Evolutionary conservation across 2,329 filamentous ascomycete species (phyloP), one percentile per base, ranked within the genome.

Genomic region (Neopestalotiopsis sp.): DNA sequence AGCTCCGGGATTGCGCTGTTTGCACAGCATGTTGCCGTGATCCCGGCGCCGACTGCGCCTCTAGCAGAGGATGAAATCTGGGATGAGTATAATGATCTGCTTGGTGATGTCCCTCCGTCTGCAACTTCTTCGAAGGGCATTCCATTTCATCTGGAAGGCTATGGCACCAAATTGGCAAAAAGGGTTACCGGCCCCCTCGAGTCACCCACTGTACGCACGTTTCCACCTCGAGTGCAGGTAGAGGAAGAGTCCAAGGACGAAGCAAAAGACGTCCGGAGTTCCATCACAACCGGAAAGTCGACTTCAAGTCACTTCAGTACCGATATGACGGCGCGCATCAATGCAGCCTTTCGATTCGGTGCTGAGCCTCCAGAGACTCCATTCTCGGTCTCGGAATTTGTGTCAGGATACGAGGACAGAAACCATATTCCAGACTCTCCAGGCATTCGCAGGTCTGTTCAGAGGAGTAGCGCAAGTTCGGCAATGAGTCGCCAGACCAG

Each of bases 51-150:
- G 1, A 85, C 84, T 59, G 89, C 90, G 4, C 90, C 89, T 0
- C 86, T 91, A 4, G 89, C 84, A 1, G 93, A 97, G 72, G 95
- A 98, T 74, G 95, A 98, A 76, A 88, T 97, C 1, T 98, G 95
- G 95, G 91, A 95, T 65, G 95, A 97, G 80, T 98, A 97, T 76
- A 91, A 98, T 73, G 95, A 98, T 74, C 83, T 98, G 13, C 88
- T 98, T 67, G 92, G 93, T 66, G 91, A 93, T 12, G 80, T 80
- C 1, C 85, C 85, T 2, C 80, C 81, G 1, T 89, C 88, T 0
- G 82, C 86, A 5, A 86, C 85, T 1, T 89, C 88, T 0, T 90
- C 89, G 0, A 83, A 84, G 32, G 87, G 87, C 0, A 77, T 84
- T 67, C 85, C 89, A 28, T 88, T 90, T 75, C 84, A 88, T 71